phyloP scores from a whole-genome alignment of 2,329 filamentous ascomycete species.

The Colletotrichum caudatum region DNA sequence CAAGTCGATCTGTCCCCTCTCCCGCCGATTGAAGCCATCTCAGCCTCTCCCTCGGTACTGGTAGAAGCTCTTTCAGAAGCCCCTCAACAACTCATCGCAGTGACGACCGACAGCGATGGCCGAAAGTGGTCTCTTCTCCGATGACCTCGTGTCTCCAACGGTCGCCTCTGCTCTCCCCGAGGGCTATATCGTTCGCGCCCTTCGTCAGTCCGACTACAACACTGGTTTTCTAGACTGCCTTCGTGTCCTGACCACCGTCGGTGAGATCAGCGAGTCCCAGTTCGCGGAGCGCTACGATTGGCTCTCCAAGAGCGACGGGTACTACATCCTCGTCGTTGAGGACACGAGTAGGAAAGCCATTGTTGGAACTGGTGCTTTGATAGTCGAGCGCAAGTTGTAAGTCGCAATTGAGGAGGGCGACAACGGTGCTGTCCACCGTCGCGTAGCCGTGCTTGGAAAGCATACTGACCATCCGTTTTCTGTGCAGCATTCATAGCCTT shows the following conservation, averaged over 20 bases:
- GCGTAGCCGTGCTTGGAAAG: slow-evolving; percentile 12
- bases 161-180: slow-evolving; percentile 80
- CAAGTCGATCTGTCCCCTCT: background rate
- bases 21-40: background rate
- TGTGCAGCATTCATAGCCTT: slow-evolving; percentile 77
- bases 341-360: slow-evolving; percentile 73
- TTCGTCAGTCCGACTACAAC: slow-evolving; percentile 82
- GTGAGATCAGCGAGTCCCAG: slow-evolving; percentile 80
- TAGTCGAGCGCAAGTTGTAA: slow-evolving; percentile 95
- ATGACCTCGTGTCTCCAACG: slow-evolving; percentile 80
- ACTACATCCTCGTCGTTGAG: slow-evolving; percentile 89
- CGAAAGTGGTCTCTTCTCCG: slow-evolving; percentile 78
- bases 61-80: slow-evolving; percentile 2
- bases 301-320: slow-evolving; percentile 80
- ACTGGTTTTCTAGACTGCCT: slow-evolving; percentile 91
- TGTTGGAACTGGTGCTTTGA: slow-evolving; percentile 90
- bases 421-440: background rate
- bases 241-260: slow-evolving; percentile 91
- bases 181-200: slow-evolving; percentile 84
- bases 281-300: slow-evolving; percentile 87
- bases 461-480: slow-evolving; percentile 41
- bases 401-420: slow-evolving; percentile 48
- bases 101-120: slow-evolving; percentile 28
- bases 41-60: background rate
- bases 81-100: background rate